Conservation (phyloP, 1,284 basidiomycete genomes). For the Chondrostereum purpureum region DNA sequence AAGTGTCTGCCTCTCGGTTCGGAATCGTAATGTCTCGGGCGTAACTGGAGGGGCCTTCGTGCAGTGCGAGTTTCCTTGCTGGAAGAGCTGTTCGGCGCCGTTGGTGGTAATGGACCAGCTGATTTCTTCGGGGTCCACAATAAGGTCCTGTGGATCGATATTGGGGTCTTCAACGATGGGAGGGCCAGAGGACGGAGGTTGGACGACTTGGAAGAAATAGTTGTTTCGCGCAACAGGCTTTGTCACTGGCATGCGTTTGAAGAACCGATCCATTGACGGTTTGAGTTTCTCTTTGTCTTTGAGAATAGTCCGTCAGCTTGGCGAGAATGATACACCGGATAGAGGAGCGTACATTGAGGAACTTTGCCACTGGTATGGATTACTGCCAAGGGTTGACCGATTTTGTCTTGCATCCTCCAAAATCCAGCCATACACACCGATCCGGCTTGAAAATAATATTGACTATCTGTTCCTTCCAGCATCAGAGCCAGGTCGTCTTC, state of each 20-base stretch:
- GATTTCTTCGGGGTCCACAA: conserved; percentile 57
- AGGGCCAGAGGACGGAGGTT: conserved; percentile 17
- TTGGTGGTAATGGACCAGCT: conserved; percentile 61
- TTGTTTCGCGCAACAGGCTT: conserved; percentile 73
- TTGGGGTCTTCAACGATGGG: not conserved
- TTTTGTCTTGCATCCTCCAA: conserved; percentile 75
- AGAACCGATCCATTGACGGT: conserved; percentile 62
- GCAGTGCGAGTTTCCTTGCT: conserved; percentile 25
- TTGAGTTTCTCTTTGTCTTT: conserved; percentile 62
- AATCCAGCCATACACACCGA: conserved; percentile 64
- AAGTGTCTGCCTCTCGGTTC: conserved; percentile 70
- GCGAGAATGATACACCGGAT: not conserved
- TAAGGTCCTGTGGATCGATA: conserved; percentile 15
- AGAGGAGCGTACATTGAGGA: conserved; percentile 52
- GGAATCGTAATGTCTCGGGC: conserved; percentile 49
- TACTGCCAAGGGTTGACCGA: conserved; percentile 65
- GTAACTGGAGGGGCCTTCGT: conserved; percentile 20
- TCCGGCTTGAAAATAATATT: conserved; percentile 71
- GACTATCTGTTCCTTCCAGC: conserved; percentile 67
- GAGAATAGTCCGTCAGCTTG: not conserved
- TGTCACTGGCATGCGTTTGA: conserved; percentile 55
- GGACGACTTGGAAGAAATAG: conserved; percentile 57
- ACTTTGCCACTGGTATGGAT: conserved; percentile 68
- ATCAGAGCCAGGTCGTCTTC: conserved; percentile 76
- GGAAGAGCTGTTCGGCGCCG: conserved; percentile 56